Evolutionary conservation across 768 basidiomycete genomes (phyloP).

Genomic region (Pulveroboletus sp.): DNA sequence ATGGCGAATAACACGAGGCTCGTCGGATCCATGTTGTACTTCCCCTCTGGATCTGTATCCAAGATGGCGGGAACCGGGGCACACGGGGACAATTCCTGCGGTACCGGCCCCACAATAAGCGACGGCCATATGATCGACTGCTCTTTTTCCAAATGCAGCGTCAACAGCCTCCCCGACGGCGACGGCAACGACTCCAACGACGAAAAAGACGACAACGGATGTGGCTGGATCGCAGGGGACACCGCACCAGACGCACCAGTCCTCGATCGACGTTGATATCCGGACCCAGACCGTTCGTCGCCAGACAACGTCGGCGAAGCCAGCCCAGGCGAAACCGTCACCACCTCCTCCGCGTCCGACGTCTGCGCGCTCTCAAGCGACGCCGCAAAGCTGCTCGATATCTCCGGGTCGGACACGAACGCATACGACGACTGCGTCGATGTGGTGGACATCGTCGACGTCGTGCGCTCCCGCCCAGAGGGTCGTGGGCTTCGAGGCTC

Average conservation of each 20-base stretch:
- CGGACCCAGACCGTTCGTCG: constrained; percentile 40
- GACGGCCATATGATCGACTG: constrained; percentile 81
- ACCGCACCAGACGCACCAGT: constrained; percentile 46
- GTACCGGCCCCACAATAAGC: constrained; percentile 67
- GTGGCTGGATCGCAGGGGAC: constrained; percentile 52
- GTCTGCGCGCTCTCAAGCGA: constrained; percentile 70
- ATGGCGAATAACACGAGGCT: constrained; percentile 68
- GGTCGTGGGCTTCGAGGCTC: constrained; percentile 55
- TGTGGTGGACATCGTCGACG: constrained; percentile 66
- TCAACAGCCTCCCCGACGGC: constrained; percentile 62
- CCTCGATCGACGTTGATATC: constrained; percentile 14
- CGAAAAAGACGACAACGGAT: constrained; percentile 66
- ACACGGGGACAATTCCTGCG: constrained; percentile 52
- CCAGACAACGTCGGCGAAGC: constrained; percentile 61
- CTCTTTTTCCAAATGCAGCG: constrained; percentile 76
- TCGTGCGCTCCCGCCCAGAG: constrained; percentile 65
- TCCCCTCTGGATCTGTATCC: constrained; percentile 46
- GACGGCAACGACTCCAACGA: constrained; percentile 69
- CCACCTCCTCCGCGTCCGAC: constrained; percentile 67
- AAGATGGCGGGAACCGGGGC: constrained; percentile 50
- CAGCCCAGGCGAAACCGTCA: constrained; percentile 48
- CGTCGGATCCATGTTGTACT: constrained; percentile 84
- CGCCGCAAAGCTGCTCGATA: constrained; percentile 80
- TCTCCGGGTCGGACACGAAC: constrained; percentile 77
- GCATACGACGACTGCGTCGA: constrained; percentile 81